Evolutionary conservation across 768 basidiomycete genomes (phyloP), one percentile per base, ranked within the genome.

Genomic region (Rhizopogon vulgaris): DNA sequence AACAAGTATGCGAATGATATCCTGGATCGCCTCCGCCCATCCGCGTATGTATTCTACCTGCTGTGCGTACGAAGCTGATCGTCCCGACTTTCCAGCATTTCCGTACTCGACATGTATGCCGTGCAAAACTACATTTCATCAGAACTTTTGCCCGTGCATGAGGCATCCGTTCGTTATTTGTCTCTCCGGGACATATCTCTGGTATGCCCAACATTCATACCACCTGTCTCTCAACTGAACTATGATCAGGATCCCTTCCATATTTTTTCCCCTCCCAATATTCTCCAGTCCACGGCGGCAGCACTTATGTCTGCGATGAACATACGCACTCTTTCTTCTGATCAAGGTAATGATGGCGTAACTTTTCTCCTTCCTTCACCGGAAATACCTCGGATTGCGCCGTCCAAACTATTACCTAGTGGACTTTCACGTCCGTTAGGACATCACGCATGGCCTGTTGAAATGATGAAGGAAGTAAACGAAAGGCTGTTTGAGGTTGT

Each of bases 131-230:
- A 84, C 55, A 72, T 78, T 15, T 71, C 72, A 12, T 40, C 63
- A 0, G 56, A 43, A 8, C 64, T 69, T 8, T 60, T 71, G 6
- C 51, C 73, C 0, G 65, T 66, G 42, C 68, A 72, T 38, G 71
- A 72, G 48, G 73, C 80, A 5, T 81, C 83, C 3, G 54, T 83
- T 18, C 77, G 82, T 25, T 83, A 78, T 60, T 74, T 85, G 18
- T 66, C 73, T 4, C 69, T 70, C 3, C 52, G 54, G 18, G 25
- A 48, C 8, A 51, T 41, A 15, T 32, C 49, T 28, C 47, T 48
- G 24, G 55, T 63, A 34, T 30, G n/a, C 10, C 24, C 22, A 38
- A 10, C 30, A 38, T 51, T 6, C 17, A 42, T 43, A n/a, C 18
- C 18, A 43, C 7, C 2, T 18, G 41, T 3, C 11, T 34, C 14